Base-by-base conservation (phyloP, 805 yeast genomes). In the Candida mattraensis region DNA sequence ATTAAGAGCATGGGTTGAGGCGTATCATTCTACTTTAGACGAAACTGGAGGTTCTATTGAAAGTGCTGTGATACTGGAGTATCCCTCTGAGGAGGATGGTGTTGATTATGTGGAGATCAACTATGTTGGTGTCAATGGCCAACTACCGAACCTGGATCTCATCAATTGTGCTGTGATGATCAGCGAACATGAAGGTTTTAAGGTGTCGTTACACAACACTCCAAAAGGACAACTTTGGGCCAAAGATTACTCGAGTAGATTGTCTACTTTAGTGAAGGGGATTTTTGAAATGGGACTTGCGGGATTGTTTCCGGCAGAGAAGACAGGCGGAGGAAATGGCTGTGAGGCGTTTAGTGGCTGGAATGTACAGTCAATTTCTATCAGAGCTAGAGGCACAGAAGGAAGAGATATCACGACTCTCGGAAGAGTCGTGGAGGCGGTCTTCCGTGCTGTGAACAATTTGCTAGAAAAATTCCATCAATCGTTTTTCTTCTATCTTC, bases 381-480 rank as follows among this genome's bases (percentile, higher is more conserved):
- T 93, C 21, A 73, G 74, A 37, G 98, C 95, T 0, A 63, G 60
- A 1, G 65, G 61, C 2, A 50, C 51, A 1, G 54, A 48, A 6
- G 86, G 86, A 1, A 67, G 69, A 0, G 98, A 93, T 62, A 80
- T 91, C 39, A 91, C 98, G 1, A 87, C 93, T 17, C 82, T 84
- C 58, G 99, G 98, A 4, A 76, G 98, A 56, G 72, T 91, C 3
- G 75, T 87, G 13, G 99, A 93, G 61, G 87, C 94, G 3, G 67
- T 83, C 7, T 80, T 89, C 55, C 74, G 99, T 42, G 80, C 96
- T 0, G 84, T 93, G 23, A 93, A 93, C 64, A 93, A 93, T 57
- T 69, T 93, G 48, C 67, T 91, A 24, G 99, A 93, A 59, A 94
- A 91, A 58, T 91, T 91, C 62, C 99, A 93, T 61, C 99, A 93